phyloP scores from a whole-genome alignment of 148 eudicot genomes.

The Beta vulgaris region DNA sequence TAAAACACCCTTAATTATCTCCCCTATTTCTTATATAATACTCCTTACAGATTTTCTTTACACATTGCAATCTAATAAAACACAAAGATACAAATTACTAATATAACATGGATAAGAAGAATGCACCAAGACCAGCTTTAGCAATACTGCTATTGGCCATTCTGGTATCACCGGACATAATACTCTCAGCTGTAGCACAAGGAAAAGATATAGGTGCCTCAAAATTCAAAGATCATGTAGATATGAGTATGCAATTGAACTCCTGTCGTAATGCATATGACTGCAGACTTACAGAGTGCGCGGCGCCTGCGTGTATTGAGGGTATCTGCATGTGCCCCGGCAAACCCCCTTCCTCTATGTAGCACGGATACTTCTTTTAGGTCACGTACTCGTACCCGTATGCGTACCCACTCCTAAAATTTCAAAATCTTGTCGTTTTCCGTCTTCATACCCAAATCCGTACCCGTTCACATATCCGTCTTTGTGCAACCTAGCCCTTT shows the following conservation, averaged over 20 bases:
- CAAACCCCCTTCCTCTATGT: no score
- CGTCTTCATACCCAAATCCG: no score
- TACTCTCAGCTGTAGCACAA: background rate
- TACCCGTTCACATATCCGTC: no score
- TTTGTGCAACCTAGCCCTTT: no score
- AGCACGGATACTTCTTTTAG: no score
- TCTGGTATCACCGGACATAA: background rate
- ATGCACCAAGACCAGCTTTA: background rate
- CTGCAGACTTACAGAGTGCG: conserved; percentile 17
- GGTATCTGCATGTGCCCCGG: conserved; percentile 15
- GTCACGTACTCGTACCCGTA: no score
- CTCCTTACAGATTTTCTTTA: background rate
- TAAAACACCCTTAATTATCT: background rate
- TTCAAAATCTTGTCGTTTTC: no score
- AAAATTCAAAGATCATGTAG: background rate
- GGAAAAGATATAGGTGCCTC: background rate
- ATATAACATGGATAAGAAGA: background rate
- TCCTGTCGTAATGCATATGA: conserved; percentile 15
- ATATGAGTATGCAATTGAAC: background rate
- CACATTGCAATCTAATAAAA: background rate
- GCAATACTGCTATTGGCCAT: background rate
- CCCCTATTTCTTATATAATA: background rate
- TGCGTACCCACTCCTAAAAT: no score
- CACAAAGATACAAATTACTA: background rate
- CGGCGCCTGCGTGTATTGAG: conserved; percentile 8